Conservation (phyloP, 352 stramenopile genomes). For the Thraustotheca clavata region DNA sequence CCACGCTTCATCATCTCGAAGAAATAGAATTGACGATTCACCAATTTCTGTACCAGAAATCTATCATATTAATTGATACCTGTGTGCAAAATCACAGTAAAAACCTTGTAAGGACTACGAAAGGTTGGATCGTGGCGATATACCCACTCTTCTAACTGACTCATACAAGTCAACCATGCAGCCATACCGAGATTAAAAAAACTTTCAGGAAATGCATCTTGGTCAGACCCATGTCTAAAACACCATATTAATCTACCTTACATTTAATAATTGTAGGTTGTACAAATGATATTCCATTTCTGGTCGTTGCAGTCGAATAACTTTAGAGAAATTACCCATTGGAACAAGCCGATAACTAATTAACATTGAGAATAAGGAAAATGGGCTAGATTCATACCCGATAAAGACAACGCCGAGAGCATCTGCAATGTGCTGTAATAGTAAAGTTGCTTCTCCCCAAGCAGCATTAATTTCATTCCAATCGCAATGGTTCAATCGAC, state of each 20-base stretch:
- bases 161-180: constrained; percentile 69
- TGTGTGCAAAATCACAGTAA: neutral
- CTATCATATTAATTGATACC: constrained; percentile 22
- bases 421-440: constrained; percentile 51
- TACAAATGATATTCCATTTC: constrained; percentile 80
- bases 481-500: constrained; percentile 55
- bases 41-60: constrained; percentile 29
- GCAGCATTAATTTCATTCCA: constrained; percentile 87
- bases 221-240: constrained; percentile 67
- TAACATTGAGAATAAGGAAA: constrained; percentile 7
- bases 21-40: constrained; percentile 55
- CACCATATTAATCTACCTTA: constrained; percentile 21
- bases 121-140: constrained; percentile 49
- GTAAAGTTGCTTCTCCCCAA: constrained; percentile 59
- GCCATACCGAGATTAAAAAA: constrained; percentile 79
- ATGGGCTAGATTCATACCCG: constrained; percentile 55
- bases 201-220: constrained; percentile 77
- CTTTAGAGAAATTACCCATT: constrained; percentile 80
- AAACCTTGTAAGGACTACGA: constrained; percentile 69
- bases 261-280: constrained; percentile 15
- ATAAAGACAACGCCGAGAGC: constrained; percentile 55
- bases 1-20: constrained; percentile 81
- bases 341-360: constrained; percentile 44
- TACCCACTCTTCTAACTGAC: constrained; percentile 51
- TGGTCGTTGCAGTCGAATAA: constrained; percentile 64